Evolutionary conservation across 78 protist genomes (phyloP).

Genomic region (Ministeria vibrans): DNA sequence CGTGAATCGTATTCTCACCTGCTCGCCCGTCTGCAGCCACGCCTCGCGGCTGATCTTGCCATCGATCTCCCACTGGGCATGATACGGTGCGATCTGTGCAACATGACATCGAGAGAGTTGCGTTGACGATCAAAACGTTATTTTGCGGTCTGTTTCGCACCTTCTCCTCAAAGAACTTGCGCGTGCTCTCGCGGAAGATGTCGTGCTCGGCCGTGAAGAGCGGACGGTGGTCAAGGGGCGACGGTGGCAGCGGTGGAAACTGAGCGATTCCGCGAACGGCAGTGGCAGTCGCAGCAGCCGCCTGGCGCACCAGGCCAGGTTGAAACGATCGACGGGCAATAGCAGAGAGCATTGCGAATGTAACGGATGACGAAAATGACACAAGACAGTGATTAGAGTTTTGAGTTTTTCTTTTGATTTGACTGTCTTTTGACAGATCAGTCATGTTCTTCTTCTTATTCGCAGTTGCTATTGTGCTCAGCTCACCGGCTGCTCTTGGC

Average conservation of each 20-base stretch:
- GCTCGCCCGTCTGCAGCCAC: conserved; percentile 39
- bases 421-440: no score
- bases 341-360: neutral
- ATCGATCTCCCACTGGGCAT: conserved; percentile 26
- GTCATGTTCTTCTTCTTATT: no score
- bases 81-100: neutral
- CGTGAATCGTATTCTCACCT: neutral
- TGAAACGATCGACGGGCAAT: neutral
- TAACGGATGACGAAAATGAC: neutral
- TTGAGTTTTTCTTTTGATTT: neutral
- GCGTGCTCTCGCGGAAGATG: conserved; percentile 32
- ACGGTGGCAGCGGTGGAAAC: neutral
- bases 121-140: neutral
- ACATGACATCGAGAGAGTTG: neutral
- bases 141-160: neutral
- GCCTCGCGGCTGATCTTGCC: conserved; percentile 13
- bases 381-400: neutral
- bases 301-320: no score
- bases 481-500: no score
- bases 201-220: conserved; percentile 27
- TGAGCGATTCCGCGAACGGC: neutral
- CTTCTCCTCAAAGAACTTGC: conserved; percentile 30
- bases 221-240: neutral
- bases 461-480: no score
- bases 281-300: neutral